Percentiles rank a stretch among this genome's conserved stretches.
Conservation (phyloP, 768 basidiomycete species). For the Russula griseocarnosa region DNA sequence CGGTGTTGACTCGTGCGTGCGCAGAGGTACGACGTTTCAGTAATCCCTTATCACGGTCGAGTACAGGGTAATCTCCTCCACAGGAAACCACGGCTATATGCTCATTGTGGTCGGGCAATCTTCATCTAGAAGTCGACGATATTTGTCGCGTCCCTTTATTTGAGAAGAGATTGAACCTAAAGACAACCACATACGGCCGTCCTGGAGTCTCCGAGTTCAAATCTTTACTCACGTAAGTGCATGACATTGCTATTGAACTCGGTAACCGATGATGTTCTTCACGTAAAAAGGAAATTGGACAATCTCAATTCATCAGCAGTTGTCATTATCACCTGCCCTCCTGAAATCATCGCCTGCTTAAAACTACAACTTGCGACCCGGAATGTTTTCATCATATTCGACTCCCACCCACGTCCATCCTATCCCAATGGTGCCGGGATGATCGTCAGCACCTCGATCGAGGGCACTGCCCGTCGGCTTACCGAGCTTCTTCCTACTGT, state of each 20-base stretch:
- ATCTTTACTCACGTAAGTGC: constrained; percentile 33
- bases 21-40: constrained; percentile 41
- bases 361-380: too few relatives aligned
- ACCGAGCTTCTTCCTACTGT: constrained; percentile 49
- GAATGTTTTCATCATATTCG: too few relatives aligned
- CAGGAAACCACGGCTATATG: constrained; percentile 60
- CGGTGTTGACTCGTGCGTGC: constrained; percentile 36
- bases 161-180: constrained; percentile 38
- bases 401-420: constrained; percentile 57
- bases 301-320: constrained; percentile 35
- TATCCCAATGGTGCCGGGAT: constrained; percentile 60
- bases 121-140: constrained; percentile 54
- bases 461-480: constrained; percentile 31
- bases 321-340: constrained; percentile 62
- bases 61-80: not conserved
- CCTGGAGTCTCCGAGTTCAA: constrained; percentile 41
- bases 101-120: constrained; percentile 47
- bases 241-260: not conserved
- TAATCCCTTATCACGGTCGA: too few relatives aligned
- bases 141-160: constrained; percentile 50
- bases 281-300: constrained; percentile 27
- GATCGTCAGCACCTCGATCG: constrained; percentile 47
- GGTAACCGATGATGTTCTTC: not conserved
- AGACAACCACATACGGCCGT: constrained; percentile 37
- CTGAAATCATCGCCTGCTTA: too few relatives aligned